Conservation (phyloP, 2,329 filamentous ascomycete species). For the Biscogniauxia sp. region DNA sequence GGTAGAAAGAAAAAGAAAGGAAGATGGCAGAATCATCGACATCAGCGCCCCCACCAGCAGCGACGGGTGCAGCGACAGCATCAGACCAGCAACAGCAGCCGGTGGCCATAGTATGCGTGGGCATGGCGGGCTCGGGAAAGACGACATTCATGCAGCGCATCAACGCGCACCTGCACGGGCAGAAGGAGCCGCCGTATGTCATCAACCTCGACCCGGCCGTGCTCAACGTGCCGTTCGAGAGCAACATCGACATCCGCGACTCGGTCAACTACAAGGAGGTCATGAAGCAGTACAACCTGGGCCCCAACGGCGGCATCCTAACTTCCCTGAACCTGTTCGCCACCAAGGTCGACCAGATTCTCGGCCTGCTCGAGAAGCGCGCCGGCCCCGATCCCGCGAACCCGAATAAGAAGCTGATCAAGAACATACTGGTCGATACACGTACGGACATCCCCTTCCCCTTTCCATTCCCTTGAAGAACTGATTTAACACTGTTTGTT, state of each 20-base stretch:
- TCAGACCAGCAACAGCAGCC: constrained; percentile 14
- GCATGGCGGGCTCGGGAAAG: constrained; percentile 98
- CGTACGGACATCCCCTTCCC: constrained; percentile 38
- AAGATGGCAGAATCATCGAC: background rate
- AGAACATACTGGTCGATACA: constrained; percentile 90
- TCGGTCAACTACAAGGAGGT: constrained; percentile 99
- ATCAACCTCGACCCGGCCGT: constrained; percentile 97
- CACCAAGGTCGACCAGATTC: constrained; percentile 96
- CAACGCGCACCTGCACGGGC: constrained; percentile 83
- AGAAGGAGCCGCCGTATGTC: constrained; percentile 83
- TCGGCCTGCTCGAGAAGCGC: constrained; percentile 85
- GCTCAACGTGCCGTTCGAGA: constrained; percentile 86
- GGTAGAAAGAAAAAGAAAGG: background rate
- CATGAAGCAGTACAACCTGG: constrained; percentile 98
- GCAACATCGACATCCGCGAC: constrained; percentile 98
- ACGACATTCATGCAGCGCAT: constrained; percentile 99
- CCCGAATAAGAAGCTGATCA: constrained; percentile 62
- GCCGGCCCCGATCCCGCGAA: constrained; percentile 61
- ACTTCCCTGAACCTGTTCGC: constrained; percentile 95
- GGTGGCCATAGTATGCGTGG: constrained; percentile 80
- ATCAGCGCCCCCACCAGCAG: constrained; percentile 2
- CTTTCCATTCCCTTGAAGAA: background rate
- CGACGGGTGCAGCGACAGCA: background rate
- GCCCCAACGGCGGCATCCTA: constrained; percentile 93
- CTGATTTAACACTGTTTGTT: constrained; percentile 2